Evolutionary conservation across 2,329 filamentous ascomycete species (phyloP), one percentile per base, ranked within the genome.

Genomic region (Ciborinia camelliae): DNA sequence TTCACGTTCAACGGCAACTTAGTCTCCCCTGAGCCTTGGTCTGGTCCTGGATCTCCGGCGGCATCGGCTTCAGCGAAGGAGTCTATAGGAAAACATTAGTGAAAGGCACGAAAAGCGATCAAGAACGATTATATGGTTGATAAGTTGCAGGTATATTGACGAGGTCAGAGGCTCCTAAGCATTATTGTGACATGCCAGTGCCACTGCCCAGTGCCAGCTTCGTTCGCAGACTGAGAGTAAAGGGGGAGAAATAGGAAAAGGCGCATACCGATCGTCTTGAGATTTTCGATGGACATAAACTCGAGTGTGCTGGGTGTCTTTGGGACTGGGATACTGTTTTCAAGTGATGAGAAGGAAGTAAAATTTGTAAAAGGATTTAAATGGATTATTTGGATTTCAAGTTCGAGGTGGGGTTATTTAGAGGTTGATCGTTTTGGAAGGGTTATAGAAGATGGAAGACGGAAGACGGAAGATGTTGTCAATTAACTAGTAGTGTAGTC

Each of bases 261-360:
- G 54, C 61, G 68, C 90, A 78, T 82, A 95, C 91, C 91, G 88
- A 92, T 92, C 85, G 89, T 88, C 88, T 95, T 95, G 83, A 96
- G 90, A 87, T 96, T 96, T 92, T 95, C 90, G 90, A 95, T 95
- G 88, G 91, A 95, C 91, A 95, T 95, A 93, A 92, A 93, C 89
- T 90, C 88, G 88, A 83, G 84, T 86, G 87, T 87, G 85, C 76
- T 80, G 82, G 83, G 75, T 77, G 78, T 65, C 59, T 66, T 69
- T 71, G 68, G 71, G 71, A 58, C 52, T 58, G 35, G 28, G 26
- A 63, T 63, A 41, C 62, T 63, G 23, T 63, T 41, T 35, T 35
- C 62, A 47, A 32, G 30, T 58, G 55, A 58, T 58, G 41, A 20
- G 47, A 47, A 47, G 7, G n/a, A 35, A 18, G 28, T 45, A 45